phyloP scores from a whole-genome alignment of 1,284 basidiomycete genomes.

The Volvariella surrecta region DNA sequence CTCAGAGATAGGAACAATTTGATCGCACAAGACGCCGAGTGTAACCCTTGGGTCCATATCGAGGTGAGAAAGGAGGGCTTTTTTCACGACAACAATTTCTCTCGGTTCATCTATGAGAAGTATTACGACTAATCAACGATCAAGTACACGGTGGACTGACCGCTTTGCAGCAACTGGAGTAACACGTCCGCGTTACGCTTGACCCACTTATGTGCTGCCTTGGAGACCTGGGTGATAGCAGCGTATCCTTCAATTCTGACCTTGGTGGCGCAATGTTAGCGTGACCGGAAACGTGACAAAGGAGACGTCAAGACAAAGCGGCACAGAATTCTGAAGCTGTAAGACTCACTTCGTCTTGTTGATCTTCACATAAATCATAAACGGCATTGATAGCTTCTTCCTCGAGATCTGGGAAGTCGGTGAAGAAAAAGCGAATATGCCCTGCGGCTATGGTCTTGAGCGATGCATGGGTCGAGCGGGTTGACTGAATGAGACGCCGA shows the following conservation, averaged over 20 bases:
- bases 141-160: slow-evolving; percentile 30
- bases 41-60: slow-evolving; percentile 53
- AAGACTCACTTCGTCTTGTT: slow-evolving; percentile 34
- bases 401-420: slow-evolving; percentile 58
- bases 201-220: slow-evolving; percentile 46
- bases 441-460: slow-evolving; percentile 51
- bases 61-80: slow-evolving; percentile 51
- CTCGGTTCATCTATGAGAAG: slow-evolving; percentile 46
- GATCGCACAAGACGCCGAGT: slow-evolving; percentile 60
- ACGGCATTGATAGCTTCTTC: slow-evolving; percentile 67
- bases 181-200: slow-evolving; percentile 66
- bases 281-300: background rate
- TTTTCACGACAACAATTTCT: slow-evolving; percentile 54
- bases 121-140: background rate
- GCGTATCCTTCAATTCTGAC: slow-evolving; percentile 59
- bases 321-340: slow-evolving; percentile 8
- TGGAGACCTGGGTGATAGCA: slow-evolving; percentile 58
- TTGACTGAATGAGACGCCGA: slow-evolving; percentile 25
- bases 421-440: slow-evolving; percentile 50
- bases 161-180: slow-evolving; percentile 65
- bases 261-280: slow-evolving; percentile 23
- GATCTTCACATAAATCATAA: slow-evolving; percentile 70
- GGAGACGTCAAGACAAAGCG: background rate
- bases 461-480: slow-evolving; percentile 22
- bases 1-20: slow-evolving; percentile 45